These are phyloP conservation scores for Fusarium sp. DNA, from an alignment of 2,329 filamentous ascomycete species.

Conservation along the genomic window DNA sequence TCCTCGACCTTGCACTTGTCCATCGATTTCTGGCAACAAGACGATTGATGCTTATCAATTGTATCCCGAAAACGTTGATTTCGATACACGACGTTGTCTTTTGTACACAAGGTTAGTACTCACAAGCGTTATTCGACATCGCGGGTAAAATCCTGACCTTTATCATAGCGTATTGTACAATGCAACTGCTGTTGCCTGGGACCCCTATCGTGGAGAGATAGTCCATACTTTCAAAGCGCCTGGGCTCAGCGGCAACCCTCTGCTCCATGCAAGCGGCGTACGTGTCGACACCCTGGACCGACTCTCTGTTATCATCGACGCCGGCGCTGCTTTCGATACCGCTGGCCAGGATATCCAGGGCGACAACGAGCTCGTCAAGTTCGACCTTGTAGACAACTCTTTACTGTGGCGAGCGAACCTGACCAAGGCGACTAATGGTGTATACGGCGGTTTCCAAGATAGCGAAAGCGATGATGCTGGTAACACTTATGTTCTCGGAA, in stretches of 20 bases:
- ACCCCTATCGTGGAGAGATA: slow-evolving; percentile 29
- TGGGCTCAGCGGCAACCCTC: slow-evolving; percentile 40
- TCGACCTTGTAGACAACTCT: slow-evolving; percentile 38
- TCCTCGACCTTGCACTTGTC: neutral
- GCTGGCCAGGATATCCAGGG: slow-evolving; percentile 48
- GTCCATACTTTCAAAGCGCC: slow-evolving; percentile 41
- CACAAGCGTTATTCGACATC: fast-evolving
- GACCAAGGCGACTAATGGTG: slow-evolving; percentile 40
- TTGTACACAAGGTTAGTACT: neutral
- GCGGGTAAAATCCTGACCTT: neutral
- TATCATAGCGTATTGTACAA: neutral
- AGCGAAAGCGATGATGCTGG: slow-evolving; percentile 48
- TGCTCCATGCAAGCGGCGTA: slow-evolving; percentile 44
- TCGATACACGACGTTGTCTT: slow-evolving; percentile 16
- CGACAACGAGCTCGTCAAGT: slow-evolving; percentile 50
- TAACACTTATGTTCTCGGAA: slow-evolving; percentile 51
- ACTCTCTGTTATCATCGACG: slow-evolving; percentile 49
- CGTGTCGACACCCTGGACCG: slow-evolving; percentile 46
- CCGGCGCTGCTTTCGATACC: slow-evolving; percentile 48
- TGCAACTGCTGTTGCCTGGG: slow-evolving; percentile 6
- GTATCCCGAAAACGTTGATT: slow-evolving; percentile 7
- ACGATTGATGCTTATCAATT: neutral
- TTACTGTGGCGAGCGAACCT: slow-evolving; percentile 47
- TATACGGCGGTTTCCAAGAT: slow-evolving; percentile 52
- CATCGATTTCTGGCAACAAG: neutral